A percentile compares a stretch with the other conserved stretches of the same genome.
These are phyloP conservation scores for Rauvolfia tetraphylla DNA, from an alignment of 257 asterid species.

Conservation along the genomic window DNA sequence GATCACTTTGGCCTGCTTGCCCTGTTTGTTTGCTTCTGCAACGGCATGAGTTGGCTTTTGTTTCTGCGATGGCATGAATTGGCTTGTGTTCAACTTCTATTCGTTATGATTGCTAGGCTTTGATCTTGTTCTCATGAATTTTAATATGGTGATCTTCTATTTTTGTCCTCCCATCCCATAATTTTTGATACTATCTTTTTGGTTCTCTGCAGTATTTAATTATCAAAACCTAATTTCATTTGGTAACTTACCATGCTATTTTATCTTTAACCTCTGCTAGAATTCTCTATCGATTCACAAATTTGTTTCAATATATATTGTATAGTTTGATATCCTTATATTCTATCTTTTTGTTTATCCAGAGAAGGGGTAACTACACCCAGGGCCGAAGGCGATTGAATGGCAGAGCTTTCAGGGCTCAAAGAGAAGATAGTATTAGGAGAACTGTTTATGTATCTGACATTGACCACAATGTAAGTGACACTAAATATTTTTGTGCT, in stretches of 20 bases:
- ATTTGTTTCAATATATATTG: background rate
- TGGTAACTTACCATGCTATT: background rate
- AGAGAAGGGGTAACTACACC: slow-evolving; percentile 62
- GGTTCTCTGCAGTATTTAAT: background rate
- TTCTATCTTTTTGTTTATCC: slow-evolving; percentile 26
- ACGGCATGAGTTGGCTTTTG: background rate
- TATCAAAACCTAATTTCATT: background rate
- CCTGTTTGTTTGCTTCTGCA: background rate
- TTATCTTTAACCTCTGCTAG: background rate
- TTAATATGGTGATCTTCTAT: background rate
- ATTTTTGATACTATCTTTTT: background rate
- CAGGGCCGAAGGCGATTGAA: slow-evolving; percentile 62
- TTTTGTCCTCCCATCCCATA: background rate
- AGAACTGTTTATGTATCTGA: slow-evolving; percentile 92
- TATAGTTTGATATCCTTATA: background rate
- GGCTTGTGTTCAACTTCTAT: background rate
- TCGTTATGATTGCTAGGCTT: background rate
- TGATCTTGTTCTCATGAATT: background rate
- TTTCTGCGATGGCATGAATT: background rate
- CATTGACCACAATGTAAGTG: slow-evolving; percentile 75
- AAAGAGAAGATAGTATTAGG: slow-evolving; percentile 82
- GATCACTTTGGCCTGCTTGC: background rate
- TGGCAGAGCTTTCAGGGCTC: slow-evolving; percentile 76
- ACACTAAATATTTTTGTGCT: background rate
- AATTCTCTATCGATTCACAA: background rate